phyloP scores from a whole-genome alignment of 2,329 filamentous ascomycete genomes.

The Dryadomyces quercivorus region DNA sequence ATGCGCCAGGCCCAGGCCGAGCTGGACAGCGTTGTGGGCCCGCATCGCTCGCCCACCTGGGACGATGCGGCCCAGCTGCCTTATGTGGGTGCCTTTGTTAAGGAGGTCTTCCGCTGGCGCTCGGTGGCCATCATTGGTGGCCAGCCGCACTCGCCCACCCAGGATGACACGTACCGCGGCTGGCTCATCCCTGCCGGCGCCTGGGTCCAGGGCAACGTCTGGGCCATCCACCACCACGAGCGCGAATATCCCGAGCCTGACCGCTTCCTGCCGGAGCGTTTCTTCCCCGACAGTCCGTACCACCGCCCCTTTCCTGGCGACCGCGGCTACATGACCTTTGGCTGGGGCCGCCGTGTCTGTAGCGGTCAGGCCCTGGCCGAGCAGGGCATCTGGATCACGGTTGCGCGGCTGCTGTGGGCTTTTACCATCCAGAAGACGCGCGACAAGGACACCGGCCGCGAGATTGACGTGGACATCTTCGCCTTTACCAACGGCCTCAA shows the following conservation, averaged over 20 bases:
- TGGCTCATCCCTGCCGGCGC: slow-evolving; percentile 36
- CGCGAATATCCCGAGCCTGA: slow-evolving; percentile 34
- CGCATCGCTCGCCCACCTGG: slow-evolving; percentile 30
- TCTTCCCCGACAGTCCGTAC: slow-evolving; percentile 23
- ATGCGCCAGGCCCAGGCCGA: slow-evolving; percentile 36
- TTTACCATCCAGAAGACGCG: slow-evolving; percentile 34
- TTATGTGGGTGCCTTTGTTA: slow-evolving; percentile 40
- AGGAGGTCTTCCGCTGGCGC: slow-evolving; percentile 44
- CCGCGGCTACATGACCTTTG: slow-evolving; percentile 41
- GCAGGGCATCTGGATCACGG: slow-evolving; percentile 45
- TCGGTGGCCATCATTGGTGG: slow-evolving; percentile 38
- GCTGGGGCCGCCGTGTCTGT: slow-evolving; percentile 42
- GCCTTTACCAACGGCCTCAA: slow-evolving; percentile 40
- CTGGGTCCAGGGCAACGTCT: slow-evolving; percentile 37
- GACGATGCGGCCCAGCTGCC: slow-evolving; percentile 35
- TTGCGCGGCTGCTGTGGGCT: slow-evolving; percentile 44
- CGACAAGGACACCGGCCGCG: slow-evolving; percentile 20
- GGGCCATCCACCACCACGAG: slow-evolving; percentile 34
- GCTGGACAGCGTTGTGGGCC: slow-evolving; percentile 37
- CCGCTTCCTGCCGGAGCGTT: slow-evolving; percentile 29
- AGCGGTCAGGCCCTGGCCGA: slow-evolving; percentile 43
- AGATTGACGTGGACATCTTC: slow-evolving; percentile 44
- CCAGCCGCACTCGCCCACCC: slow-evolving; percentile 34
- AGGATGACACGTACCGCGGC: slow-evolving; percentile 34
- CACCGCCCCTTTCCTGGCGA: slow-evolving; percentile 34